These are phyloP conservation scores for Takashimella tepidaria DNA, from an alignment of 1,284 basidiomycete species.

Conservation along the genomic window DNA sequence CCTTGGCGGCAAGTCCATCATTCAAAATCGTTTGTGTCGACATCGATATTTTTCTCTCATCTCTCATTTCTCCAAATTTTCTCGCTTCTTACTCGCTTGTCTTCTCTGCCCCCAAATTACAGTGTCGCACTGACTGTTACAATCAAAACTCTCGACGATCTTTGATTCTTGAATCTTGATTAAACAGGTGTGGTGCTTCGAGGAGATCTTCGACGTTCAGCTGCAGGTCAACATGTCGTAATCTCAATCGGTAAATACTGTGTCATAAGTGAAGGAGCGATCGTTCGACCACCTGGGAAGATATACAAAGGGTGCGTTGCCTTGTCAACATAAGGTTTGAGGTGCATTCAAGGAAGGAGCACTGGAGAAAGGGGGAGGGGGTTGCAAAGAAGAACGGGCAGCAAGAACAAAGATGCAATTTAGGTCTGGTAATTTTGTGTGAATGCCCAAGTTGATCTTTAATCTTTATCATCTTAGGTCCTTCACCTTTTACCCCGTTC, in stretches of 20 bases:
- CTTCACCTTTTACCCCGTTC: slow-evolving; percentile 98
- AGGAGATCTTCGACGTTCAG: slow-evolving; percentile 54
- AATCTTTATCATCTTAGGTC: too few relatives aligned
- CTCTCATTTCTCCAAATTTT: background rate
- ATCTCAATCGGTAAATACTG: slow-evolving; percentile 91
- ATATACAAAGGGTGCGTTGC: slow-evolving; percentile 58
- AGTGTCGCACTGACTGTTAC: background rate
- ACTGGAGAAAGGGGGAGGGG: too few relatives aligned
- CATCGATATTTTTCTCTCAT: background rate
- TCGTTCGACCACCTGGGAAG: slow-evolving; percentile 62
- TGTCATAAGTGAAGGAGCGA: slow-evolving; percentile 77
- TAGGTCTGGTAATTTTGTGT: too few relatives aligned
- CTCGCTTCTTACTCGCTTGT: background rate
- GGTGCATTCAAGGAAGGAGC: background rate
- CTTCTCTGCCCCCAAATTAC: too few relatives aligned
- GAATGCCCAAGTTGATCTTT: too few relatives aligned
- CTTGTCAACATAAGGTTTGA: background rate
- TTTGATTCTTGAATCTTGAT: too few relatives aligned
- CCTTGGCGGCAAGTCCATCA: slow-evolving; percentile 93
- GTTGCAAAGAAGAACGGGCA: too few relatives aligned
- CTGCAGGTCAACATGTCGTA: slow-evolving; percentile 82
- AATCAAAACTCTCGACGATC: too few relatives aligned
- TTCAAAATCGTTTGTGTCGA: slow-evolving; percentile 59
- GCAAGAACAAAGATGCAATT: too few relatives aligned
- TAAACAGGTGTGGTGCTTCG: slow-evolving; percentile 33